These are phyloP conservation scores for Limtongozyma cylindracea DNA, from an alignment of 805 yeast species.

Conservation along the genomic window DNA sequence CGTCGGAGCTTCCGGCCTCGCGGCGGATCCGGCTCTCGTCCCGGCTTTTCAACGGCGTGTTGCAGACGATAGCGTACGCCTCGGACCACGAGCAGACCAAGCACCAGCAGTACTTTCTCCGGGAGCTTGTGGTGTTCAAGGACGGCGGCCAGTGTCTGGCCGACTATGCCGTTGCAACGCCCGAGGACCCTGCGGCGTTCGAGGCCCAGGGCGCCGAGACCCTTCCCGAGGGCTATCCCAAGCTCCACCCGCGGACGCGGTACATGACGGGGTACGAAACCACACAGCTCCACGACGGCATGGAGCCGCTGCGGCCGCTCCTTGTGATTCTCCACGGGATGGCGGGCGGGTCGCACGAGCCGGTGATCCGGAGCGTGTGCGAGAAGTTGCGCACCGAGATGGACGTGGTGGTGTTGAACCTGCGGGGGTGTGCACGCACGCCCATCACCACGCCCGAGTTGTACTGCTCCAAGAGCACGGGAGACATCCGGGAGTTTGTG, in stretches of 20 bases:
- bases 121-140: constrained; percentile 27
- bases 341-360: constrained; percentile 70
- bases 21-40: constrained; percentile 45
- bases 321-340: constrained; percentile 50
- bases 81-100: constrained; percentile 20
- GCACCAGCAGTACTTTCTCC: constrained; percentile 45
- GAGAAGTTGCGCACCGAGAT: constrained; percentile 15
- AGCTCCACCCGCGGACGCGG: constrained; percentile 25
- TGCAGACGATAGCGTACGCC: constrained; percentile 56
- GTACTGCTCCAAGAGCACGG: constrained; percentile 49
- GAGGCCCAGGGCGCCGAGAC: constrained; percentile 6
- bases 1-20: too few species aligned
- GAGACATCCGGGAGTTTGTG: constrained; percentile 35
- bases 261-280: constrained; percentile 22
- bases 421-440: constrained; percentile 58
- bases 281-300: constrained; percentile 6
- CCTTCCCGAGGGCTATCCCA: constrained; percentile 10
- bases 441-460: constrained; percentile 41
- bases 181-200: constrained; percentile 7
- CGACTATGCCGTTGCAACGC: constrained; percentile 34
- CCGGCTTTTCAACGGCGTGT: constrained; percentile 37
- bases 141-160: constrained; percentile 58
- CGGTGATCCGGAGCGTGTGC: constrained; percentile 39
- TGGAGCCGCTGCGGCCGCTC: constrained; percentile 27
- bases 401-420: constrained; percentile 44